Evolutionary conservation across 768 basidiomycete genomes (phyloP), one percentile per base, ranked within the genome.

Genomic region (Gymnopilus junonius): DNA sequence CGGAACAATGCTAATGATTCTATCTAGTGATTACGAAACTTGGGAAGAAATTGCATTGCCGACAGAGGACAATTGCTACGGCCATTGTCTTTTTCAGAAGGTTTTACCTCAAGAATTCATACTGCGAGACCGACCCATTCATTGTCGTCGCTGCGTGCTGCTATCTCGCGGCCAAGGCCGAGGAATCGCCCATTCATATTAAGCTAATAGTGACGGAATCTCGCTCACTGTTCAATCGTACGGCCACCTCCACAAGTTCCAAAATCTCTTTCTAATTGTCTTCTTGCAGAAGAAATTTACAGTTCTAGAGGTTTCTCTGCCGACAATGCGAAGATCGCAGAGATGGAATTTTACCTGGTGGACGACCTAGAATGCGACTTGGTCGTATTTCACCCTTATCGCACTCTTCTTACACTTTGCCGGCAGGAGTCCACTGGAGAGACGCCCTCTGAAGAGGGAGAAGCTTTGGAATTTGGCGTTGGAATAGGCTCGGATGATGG

Each of bases 341-440:
- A 99, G 75, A 98, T 98, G 96, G 97, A 99, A 73, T 99, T 99
- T 78, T 99, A 97, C 78, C 88, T 99, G 10, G 90, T 99, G 23
- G 94, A 94, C 71, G 96, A 99, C 73, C 85, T 99, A 27, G 95
- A 97, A 74, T 98, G 97, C 70, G 94, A 99, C 75, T 80, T 99
- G 43, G 85, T 90, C 58, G 85, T 98, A 8, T 98, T 95, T 74
- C 97, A 98, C 74, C 97, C 97, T 0, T 99, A 99, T 76, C 89
- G 95, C 55, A 93, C 94, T 0, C 85, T 99, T 23, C 79, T 92
- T 42, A 81, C 91, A 1, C 80, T 97, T 17, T 92, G 91, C 68
- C 89, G 85, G 62, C 86, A 87, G 62, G 87, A 88, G 43, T 65
- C 64, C 11, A 67, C 65, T 5, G 60, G 57, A 2, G 62, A 67